Evolutionary conservation across 495 filamentous ascomycete species (phyloP), one percentile per base, ranked within the genome.

Genomic region (Darksidea phi): DNA sequence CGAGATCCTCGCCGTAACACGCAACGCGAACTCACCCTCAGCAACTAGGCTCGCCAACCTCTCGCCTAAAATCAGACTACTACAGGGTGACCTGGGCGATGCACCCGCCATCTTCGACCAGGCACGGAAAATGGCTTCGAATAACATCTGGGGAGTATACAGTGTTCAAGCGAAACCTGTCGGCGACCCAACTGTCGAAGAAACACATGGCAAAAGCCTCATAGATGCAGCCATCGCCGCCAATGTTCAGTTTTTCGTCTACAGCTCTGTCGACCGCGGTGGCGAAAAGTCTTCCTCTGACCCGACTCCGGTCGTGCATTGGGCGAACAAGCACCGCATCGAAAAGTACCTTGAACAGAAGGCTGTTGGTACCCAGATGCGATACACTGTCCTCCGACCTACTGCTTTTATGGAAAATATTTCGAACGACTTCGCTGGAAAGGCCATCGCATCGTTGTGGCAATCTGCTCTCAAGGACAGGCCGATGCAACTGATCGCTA

Each of bases 1-100:
- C 70, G 77, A 83, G 51, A 84, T 91, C 63, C 79, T 90, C 17
- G 88, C 84, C 11, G 74, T 90, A 11, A 90, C 88, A 1, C 84
- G 88, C 43, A 78, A 87, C 57, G 59, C 79, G 7, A 59, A 73
- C 3, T 84, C 84, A 4, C 46, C 75, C n/a, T 73, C 72, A 12
- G 84, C 87, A 0, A 74, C 81, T 64, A 72, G 74, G 45, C 77
- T 88, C 2, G 72, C 71, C 2, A 56, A 71, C 2, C 72, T 73
- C 28, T 77, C 74, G 1, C 46, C 74, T 11, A 79, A 73, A 41
- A 70, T 86, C 42, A 76, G 78, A 43, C 71, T 86, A 13, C 74
- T 88, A 2, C 71, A 85, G 60, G 85, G 86, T 42, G 75, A 87
- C 70, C 71, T 80, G 1, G 72, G 78, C 48, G 60, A 81, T 21